Base-by-base conservation (phyloP, 345 rosid genomes). In the Camelina laxa region DNA sequence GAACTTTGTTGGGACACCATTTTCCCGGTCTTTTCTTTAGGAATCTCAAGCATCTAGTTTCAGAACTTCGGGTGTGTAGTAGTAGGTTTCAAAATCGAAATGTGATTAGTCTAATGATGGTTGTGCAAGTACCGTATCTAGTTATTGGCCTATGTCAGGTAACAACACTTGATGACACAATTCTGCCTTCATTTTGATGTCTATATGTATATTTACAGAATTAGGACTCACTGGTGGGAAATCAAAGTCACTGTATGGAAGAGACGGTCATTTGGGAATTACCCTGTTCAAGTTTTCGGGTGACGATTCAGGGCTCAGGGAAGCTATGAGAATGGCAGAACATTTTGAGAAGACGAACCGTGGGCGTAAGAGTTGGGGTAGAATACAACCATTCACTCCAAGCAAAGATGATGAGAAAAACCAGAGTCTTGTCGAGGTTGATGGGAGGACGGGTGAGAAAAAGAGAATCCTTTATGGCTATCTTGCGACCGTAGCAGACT, bases 201-300 rank as follows among this genome's bases (percentile, higher is more conserved):
- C 24, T 76, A 44, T 77, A 71, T 77, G 51, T 75, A 78, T 60
- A 55, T 31, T 45, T 80, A 73, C 97, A 92, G 99, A 91, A 80
- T 88, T 96, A 47, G 94, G 96, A 75, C 83, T 87, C 78, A 63
- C 67, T 49, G 86, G 87, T 80, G 94, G 96, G 82, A 96, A 88
- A 86, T 86, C 98, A 60, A 92, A 87, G 80, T 84, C 97, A 60
- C 73, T 96, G 60, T 96, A 92, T 75, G 96, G 87, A 58, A 91
- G 93, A 85, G 99, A 92, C 2, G 99, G 99, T 76, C 99, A 91
- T 84, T 80, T 84, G 61, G 99, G 98, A 64, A 76, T 87, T 47
- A 89, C 96, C 19, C 83, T 88, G 62, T 78, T 88, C 39, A 91
- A 81, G 88, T 96, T 89, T 84, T 60, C 77, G 20, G 87, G 89